Evolutionary conservation across 176 grass and related monocot genomes (phyloP), one percentile per base, ranked within the genome.

Genomic region (Aegilops longissima): DNA sequence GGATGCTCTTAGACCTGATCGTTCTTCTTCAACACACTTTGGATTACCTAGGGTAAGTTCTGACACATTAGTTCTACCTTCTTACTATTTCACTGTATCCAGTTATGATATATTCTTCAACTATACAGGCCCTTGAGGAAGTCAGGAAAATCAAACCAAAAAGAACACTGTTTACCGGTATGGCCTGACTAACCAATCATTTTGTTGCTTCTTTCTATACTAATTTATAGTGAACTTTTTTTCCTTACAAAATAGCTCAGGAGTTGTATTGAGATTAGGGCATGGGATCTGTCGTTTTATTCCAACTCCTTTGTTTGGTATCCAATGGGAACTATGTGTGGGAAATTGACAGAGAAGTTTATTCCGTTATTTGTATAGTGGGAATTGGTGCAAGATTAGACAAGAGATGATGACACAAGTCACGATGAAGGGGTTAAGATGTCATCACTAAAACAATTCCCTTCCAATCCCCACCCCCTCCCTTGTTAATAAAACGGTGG

Each of bases 1-100:
- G 90, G 94, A 98, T 87, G 90, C 94, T 78, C 77, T 98, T 85
- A 93, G 94, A 90, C 97, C 97, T 74, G 97, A 96, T 84, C 83
- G 87, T 91, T 98, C 92, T 86, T 98, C 97, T 85, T 86, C 94
- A 61, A 96, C 97, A 56, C 97, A 96, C 76, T 98, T 98, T 85
- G 97, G 93, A 82, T 81, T 96, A 78, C 89, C 92, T 75, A 94
- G 90, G 97, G 92, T 95, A 58, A 78, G 83, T 74, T 86, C 31
- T 72, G 79, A 45, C 70, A 35, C 36, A 78, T 79, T 25, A 76
- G 16, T 31, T 66, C 34, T 83, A 45, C 56, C 38, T 72, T 85
- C 66, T 65, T 80, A 70, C 35, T 77, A 21, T 64, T 80, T 64
- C 45, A 25, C 13, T 71, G 25, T 54, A 72, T 81, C 35, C 36